Base-by-base conservation (phyloP, 306 rosid species). In the Pterocarpus macrocarpus region DNA sequence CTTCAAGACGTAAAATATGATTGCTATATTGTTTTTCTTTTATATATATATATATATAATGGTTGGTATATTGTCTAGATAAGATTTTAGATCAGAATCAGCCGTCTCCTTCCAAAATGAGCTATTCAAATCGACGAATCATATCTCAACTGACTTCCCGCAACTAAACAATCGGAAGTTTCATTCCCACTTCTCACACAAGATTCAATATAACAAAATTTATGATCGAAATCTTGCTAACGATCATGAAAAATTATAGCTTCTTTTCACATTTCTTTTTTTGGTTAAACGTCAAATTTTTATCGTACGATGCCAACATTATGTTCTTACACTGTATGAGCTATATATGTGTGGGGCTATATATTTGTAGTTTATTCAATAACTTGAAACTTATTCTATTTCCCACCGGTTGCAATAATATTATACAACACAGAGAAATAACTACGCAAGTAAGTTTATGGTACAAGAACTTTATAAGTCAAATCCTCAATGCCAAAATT, bases 401-500 rank as follows among this genome's bases (percentile, higher is more conserved):
- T 58, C 35, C 64, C 64, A 9, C 35, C 33, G 14, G 35, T 58
- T 59, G 9, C 30, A 59, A 30, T 8, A 59, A 9, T 17, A 16
- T 9, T 17, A 8, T 17, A 17, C 1, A 28, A 57, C 6, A 59
- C 14, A 9, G 12, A 58, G 36, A 57, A 57, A 57, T 3, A 57
- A 57, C 34, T 57, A 22, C 39, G 4, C 61, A 16, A 53, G 58
- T 58, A 32, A 32, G 2, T 11, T 30, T 32, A 32, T 30, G 38
- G 66, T 61, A 61, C 16, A 28, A 9, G 38, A 28, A 61, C 38
- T 32, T 61, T 4, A 61, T 32, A 61, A 61, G 8, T 5, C 39
- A 11, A 61, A 61, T 7, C 16, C 66, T 11, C 39, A 61, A 61
- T 30, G 66, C 66, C 66, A 61, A 61, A 22, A 61, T 61, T 61